A percentile compares a stretch with the other conserved stretches of the same genome.
phyloP scores from a whole-genome alignment of 75 land plant species.

The Pinus tabuliformis region DNA sequence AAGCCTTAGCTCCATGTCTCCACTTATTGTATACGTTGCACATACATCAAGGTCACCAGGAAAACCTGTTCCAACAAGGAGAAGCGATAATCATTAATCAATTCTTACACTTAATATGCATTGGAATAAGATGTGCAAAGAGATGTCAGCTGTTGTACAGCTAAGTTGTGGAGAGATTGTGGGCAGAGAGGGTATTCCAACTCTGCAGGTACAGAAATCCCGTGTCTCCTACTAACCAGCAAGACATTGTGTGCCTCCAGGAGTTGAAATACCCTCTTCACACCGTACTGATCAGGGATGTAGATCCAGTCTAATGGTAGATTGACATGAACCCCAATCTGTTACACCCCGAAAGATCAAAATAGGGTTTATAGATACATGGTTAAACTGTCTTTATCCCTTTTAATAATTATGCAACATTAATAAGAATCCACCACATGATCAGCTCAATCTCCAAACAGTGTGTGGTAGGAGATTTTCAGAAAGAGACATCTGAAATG shows the following conservation, averaged over 20 bases:
- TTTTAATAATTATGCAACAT: no score
- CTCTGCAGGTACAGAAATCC: neutral
- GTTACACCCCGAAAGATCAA: no score
- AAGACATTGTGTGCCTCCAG: neutral
- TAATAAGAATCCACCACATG: neutral
- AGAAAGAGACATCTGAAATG: neutral
- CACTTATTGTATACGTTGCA: constrained; percentile 44
- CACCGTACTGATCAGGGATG: no score
- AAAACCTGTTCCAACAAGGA: constrained; percentile 39
- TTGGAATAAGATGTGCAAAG: neutral
- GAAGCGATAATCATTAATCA: neutral
- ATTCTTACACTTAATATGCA: neutral
- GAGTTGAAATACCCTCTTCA: neutral
- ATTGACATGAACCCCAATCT: neutral
- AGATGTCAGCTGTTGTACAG: neutral
- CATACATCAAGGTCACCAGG: constrained; percentile 53
- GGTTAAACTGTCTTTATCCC: no score
- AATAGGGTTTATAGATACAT: no score
- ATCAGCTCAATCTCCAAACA: neutral
- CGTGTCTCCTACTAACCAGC: neutral
- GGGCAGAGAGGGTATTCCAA: neutral
- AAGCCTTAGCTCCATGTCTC: constrained; percentile 25
- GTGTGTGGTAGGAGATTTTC: no score
- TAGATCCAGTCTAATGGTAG: neutral
- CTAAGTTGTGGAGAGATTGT: neutral